Conservation (phyloP, 1,139 yeast genomes). For the Sugiyamaella grinbergsii region DNA sequence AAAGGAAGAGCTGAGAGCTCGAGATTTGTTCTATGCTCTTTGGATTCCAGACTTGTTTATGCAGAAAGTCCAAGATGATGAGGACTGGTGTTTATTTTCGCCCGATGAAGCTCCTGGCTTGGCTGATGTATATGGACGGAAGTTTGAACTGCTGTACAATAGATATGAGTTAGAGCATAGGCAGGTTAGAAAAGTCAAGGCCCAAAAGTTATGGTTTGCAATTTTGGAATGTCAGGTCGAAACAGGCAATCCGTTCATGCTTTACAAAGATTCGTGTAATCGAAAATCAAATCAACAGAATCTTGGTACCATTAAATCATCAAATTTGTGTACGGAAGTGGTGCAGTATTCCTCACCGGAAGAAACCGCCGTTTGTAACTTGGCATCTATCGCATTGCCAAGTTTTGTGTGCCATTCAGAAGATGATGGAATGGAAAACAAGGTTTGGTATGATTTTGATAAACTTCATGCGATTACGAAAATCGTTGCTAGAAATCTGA, state of each 20-base stretch:
- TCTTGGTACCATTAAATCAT: constrained; percentile 75
- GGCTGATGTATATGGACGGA: constrained; percentile 68
- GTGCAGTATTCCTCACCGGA: constrained; percentile 76
- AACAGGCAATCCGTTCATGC: constrained; percentile 82
- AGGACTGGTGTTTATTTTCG: constrained; percentile 75
- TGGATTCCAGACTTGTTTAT: constrained; percentile 85
- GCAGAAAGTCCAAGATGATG: constrained; percentile 70
- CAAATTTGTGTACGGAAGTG: constrained; percentile 81
- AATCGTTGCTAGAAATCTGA: constrained; percentile 63
- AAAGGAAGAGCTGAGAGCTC: constrained; percentile 78
- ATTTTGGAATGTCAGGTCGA: constrained; percentile 79
- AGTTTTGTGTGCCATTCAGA: constrained; percentile 46
- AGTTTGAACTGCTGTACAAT: constrained; percentile 62
- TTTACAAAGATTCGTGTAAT: constrained; percentile 82
- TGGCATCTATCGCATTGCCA: constrained; percentile 78
- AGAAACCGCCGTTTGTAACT: constrained; percentile 81
- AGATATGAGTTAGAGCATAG: constrained; percentile 63
- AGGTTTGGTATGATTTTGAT: constrained; percentile 56
- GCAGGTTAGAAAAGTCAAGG: constrained; percentile 61
- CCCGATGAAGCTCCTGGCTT: constrained; percentile 79
- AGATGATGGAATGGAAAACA: constrained; percentile 34
- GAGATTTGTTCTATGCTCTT: constrained; percentile 79
- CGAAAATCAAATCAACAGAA: constrained; percentile 73
- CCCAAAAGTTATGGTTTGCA: constrained; percentile 76
- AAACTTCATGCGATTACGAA: constrained; percentile 64